phyloP scores from a whole-genome alignment of 1,284 basidiomycete genomes.

The Ustilago shanxiensis region DNA sequence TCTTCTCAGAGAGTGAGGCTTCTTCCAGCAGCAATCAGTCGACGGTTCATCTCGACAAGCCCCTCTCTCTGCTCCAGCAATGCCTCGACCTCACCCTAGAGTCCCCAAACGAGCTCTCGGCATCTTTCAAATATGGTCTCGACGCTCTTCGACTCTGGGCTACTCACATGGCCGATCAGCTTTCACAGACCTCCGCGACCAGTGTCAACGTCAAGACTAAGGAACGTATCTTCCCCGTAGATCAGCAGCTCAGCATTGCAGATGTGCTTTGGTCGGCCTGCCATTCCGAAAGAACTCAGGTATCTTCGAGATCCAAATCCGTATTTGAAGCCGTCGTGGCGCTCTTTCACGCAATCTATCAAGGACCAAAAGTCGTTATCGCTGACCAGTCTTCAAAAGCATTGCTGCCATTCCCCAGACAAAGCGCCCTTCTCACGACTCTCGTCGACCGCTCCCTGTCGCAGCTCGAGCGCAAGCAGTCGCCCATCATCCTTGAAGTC shows the following conservation, averaged over 20 bases:
- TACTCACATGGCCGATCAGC: slow-evolving; percentile 17
- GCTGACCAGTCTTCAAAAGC: not conserved
- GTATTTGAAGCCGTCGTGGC: slow-evolving; percentile 38
- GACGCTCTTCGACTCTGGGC: slow-evolving; percentile 50
- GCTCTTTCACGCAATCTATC: slow-evolving; percentile 25
- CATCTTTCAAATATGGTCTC: slow-evolving; percentile 50
- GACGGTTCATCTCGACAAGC: slow-evolving; percentile 16
- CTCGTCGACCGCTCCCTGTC: slow-evolving; percentile 33
- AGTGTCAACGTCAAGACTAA: slow-evolving; percentile 11
- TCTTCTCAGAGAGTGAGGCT: slow-evolving; percentile 2
- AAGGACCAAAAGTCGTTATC: not conserved
- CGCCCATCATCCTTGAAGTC: slow-evolving; percentile 45
- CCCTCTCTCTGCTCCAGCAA: slow-evolving; percentile 33
- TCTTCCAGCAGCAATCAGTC: slow-evolving; percentile 25
- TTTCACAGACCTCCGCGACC: slow-evolving; percentile 10
- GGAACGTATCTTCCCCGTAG: slow-evolving; percentile 23
- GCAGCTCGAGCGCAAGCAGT: slow-evolving; percentile 50
- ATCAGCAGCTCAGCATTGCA: slow-evolving; percentile 40
- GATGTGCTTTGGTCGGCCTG: slow-evolving; percentile 53
- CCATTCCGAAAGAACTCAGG: slow-evolving; percentile 40
- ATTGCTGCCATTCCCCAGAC: slow-evolving; percentile 17
- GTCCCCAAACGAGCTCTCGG: slow-evolving; percentile 36
- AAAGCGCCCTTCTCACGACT: slow-evolving; percentile 32
- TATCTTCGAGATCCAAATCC: slow-evolving; percentile 37
- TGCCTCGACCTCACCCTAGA: slow-evolving; percentile 38